phyloP scores from a whole-genome alignment of 176 grass and related monocot species.

The Dactylis glomerata region DNA sequence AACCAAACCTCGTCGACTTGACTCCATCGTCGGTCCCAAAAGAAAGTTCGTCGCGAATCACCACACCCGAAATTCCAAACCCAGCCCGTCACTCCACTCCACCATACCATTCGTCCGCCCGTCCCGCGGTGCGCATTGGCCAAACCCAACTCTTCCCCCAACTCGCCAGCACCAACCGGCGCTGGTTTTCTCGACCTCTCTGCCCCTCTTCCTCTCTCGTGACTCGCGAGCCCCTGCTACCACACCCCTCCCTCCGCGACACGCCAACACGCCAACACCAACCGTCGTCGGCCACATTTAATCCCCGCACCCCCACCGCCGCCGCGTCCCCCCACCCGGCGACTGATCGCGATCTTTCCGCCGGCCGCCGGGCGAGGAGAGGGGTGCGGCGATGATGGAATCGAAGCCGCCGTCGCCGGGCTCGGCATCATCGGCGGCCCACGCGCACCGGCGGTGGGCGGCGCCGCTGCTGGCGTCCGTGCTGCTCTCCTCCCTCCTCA shows the following conservation, averaged over 20 bases:
- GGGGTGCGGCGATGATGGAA: slow-evolving; percentile 33
- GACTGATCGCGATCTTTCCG: slow-evolving; percentile 23
- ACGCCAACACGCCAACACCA: slow-evolving; percentile 31
- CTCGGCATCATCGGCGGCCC: slow-evolving; percentile 26
- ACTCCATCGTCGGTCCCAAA: background rate
- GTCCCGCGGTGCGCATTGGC: background rate
- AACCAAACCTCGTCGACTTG: background rate
- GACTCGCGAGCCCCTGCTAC: background rate
- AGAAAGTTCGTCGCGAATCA: background rate
- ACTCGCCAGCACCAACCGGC: slow-evolving; percentile 21
- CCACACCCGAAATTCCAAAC: slow-evolving; percentile 18
- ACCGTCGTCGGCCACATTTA: slow-evolving; percentile 45
- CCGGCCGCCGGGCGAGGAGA: background rate
- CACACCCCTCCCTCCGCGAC: slow-evolving; percentile 5
- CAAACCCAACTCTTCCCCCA: slow-evolving; percentile 17
- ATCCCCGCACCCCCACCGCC: slow-evolving; percentile 23
- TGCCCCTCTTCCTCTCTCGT: background rate
- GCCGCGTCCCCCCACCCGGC: background rate
- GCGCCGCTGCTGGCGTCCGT: slow-evolving; percentile 75
- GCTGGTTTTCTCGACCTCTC: background rate
- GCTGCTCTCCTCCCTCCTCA: slow-evolving; percentile 66
- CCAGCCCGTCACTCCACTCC: background rate
- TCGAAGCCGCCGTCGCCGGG: slow-evolving; percentile 52
- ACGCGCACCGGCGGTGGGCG: slow-evolving; percentile 67
- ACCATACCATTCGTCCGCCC: background rate